Evolutionary conservation across 495 filamentous ascomycete genomes (phyloP).

Genomic region (Xylaria grammica): DNA sequence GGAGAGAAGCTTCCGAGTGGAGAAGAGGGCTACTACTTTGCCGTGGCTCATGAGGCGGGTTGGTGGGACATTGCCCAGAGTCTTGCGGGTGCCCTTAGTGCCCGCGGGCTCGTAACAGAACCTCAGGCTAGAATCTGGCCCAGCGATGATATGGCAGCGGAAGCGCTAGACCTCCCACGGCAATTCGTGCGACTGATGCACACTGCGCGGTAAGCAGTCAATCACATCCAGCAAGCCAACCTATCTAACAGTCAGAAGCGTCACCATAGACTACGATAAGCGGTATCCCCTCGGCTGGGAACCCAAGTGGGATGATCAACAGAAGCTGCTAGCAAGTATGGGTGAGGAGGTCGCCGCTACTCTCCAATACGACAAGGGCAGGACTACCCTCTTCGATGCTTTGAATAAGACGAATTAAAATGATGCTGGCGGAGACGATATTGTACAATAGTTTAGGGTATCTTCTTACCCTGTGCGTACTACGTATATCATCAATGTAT

Average conservation of each 20-base stretch:
- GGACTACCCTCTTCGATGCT: slow-evolving; percentile 35
- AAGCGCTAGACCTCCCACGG: slow-evolving; percentile 34
- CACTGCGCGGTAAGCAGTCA: slow-evolving; percentile 32
- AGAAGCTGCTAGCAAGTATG: slow-evolving; percentile 41
- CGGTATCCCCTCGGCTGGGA: slow-evolving; percentile 41
- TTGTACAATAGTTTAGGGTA: too few species aligned
- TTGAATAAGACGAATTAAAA: neutral
- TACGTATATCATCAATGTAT: too few species aligned
- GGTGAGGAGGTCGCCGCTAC: slow-evolving; percentile 44
- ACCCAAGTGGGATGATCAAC: slow-evolving; percentile 43
- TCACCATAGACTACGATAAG: slow-evolving; percentile 39
- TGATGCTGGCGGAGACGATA: neutral
- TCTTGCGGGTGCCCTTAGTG: slow-evolving; percentile 39
- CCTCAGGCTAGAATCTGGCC: slow-evolving; percentile 40
- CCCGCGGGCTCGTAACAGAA: slow-evolving; percentile 42
- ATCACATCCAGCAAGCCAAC: slow-evolving; percentile 10
- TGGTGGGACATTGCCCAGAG: slow-evolving; percentile 44
- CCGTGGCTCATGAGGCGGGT: slow-evolving; percentile 36
- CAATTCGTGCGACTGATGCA: slow-evolving; percentile 35
- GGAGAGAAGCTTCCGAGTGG: slow-evolving; percentile 42
- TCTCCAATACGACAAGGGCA: slow-evolving; percentile 40
- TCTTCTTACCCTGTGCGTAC: too few species aligned
- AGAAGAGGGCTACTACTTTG: slow-evolving; percentile 46
- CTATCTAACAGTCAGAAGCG: slow-evolving; percentile 33
- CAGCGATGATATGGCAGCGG: slow-evolving; percentile 42